Percentiles rank a stretch among this genome's conserved stretches.
Conservation (phyloP, 176 grass and related monocot genomes). For the Oryza meridionalis region DNA sequence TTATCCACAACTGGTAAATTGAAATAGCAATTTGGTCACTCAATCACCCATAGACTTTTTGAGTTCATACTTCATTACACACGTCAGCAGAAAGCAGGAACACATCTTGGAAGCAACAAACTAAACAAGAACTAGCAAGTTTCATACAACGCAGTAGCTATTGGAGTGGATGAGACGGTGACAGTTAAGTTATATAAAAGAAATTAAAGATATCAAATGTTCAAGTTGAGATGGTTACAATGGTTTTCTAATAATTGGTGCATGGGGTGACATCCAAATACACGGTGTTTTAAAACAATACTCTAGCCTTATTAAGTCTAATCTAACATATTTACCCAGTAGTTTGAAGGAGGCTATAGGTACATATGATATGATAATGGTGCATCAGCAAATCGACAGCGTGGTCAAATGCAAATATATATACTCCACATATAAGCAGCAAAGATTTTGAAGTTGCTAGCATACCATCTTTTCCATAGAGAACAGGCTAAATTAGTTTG, state of each 20-base stretch:
- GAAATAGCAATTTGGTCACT: slow-evolving; percentile 4
- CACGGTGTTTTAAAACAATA: background rate
- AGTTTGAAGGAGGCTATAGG: background rate
- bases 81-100: background rate
- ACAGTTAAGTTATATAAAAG: background rate
- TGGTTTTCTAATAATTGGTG: background rate
- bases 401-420: background rate
- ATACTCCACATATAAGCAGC: background rate
- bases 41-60: background rate
- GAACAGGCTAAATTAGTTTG: background rate
- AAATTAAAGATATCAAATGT: background rate
- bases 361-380: background rate
- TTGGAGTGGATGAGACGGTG: background rate
- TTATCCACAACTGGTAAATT: background rate
- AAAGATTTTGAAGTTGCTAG: background rate
- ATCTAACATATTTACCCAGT: background rate
- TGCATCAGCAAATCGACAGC: background rate
- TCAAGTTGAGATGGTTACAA: background rate
- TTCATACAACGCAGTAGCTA: background rate
- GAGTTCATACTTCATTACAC: background rate
- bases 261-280: background rate
- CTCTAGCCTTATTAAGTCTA: background rate
- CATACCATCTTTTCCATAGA: background rate
- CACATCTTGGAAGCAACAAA: background rate
- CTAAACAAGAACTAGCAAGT: background rate